Evolutionary conservation across 805 yeast genomes (phyloP).

Genomic region (Metschnikowia lunata): DNA sequence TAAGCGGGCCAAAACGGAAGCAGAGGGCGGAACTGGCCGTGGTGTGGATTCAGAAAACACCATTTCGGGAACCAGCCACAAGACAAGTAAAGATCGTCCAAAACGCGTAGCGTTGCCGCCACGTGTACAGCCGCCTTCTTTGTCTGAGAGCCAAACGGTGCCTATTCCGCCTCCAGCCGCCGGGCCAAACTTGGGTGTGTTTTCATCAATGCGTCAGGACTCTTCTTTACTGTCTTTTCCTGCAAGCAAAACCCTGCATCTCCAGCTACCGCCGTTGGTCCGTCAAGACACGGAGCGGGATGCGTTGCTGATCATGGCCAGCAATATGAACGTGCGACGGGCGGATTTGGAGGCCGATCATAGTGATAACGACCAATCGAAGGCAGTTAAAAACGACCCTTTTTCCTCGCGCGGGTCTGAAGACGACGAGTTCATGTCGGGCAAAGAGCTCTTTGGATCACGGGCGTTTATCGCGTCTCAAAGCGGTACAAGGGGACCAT

Average conservation of each 20-base stretch:
- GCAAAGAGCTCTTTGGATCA: slow-evolving; percentile 40
- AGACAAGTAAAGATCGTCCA: slow-evolving; percentile 19
- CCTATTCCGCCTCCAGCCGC: slow-evolving; percentile 21
- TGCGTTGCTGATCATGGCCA: slow-evolving; percentile 32
- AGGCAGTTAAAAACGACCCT: no score
- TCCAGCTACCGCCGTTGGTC: slow-evolving; percentile 11
- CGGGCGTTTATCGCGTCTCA: slow-evolving; percentile 14
- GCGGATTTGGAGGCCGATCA: slow-evolving; percentile 34
- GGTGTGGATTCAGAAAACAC: neutral
- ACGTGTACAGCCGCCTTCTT: slow-evolving; percentile 21
- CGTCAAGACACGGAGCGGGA: slow-evolving; percentile 42
- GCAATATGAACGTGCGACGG: slow-evolving; percentile 29
- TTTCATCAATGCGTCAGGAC: slow-evolving; percentile 14
- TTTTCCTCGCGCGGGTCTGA: slow-evolving; percentile 9
- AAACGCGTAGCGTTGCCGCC: slow-evolving; percentile 26
- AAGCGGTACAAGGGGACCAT: no score
- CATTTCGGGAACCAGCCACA: neutral
- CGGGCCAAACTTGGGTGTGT: slow-evolving; percentile 31
- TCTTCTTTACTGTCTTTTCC: slow-evolving; percentile 1
- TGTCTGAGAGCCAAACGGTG: slow-evolving; percentile 32
- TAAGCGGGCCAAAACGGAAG: neutral
- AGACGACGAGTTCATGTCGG: slow-evolving; percentile 34
- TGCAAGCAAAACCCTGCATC: neutral
- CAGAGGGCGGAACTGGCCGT: no score
- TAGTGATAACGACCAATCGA: slow-evolving; percentile 23